Evolutionary conservation across 2,329 filamentous ascomycete species (phyloP).

Genomic region (Alternaria alternata): DNA sequence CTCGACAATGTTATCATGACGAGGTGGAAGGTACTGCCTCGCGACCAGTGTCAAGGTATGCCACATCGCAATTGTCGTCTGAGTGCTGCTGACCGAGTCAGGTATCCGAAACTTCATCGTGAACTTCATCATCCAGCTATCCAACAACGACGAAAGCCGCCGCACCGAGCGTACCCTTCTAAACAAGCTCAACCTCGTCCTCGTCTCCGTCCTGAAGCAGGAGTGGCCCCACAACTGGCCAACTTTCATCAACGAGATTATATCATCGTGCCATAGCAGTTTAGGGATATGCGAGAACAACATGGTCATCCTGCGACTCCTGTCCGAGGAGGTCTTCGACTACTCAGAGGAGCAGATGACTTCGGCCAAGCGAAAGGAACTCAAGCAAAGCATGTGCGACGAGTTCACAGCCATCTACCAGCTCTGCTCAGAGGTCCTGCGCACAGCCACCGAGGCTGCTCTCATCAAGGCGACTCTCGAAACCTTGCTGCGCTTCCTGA

Average conservation of each 20-base stretch:
- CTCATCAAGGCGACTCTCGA: slow-evolving; percentile 96
- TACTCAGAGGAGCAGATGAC: slow-evolving; percentile 99
- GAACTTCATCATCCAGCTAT: slow-evolving; percentile 96
- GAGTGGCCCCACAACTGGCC: slow-evolving; percentile 99
- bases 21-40: slow-evolving; percentile 96
- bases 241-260: slow-evolving; percentile 99
- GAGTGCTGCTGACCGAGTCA: slow-evolving; percentile 49
- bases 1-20: slow-evolving; percentile 99
- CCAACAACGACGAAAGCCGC: slow-evolving; percentile 86
- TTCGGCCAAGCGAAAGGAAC: slow-evolving; percentile 92
- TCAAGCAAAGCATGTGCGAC: slow-evolving; percentile 98
- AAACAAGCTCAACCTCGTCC: slow-evolving; percentile 97
- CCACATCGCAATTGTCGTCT: slow-evolving; percentile 9
- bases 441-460: slow-evolving; percentile 85
- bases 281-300: slow-evolving; percentile 99
- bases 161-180: slow-evolving; percentile 85
- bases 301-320: slow-evolving; percentile 94
- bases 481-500: slow-evolving; percentile 93
- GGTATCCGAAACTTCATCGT: slow-evolving; percentile 99
- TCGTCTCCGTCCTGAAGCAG: slow-evolving; percentile 97
- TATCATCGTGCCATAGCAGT: slow-evolving; percentile 92
- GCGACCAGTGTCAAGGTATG: slow-evolving; percentile 92
- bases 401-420: slow-evolving; percentile 99
- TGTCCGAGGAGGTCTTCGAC: slow-evolving; percentile 98
- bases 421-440: slow-evolving; percentile 93